Evolutionary conservation across 768 basidiomycete species (phyloP), one percentile per base, ranked within the genome.

Genomic region (Pleurotus cornucopiae): DNA sequence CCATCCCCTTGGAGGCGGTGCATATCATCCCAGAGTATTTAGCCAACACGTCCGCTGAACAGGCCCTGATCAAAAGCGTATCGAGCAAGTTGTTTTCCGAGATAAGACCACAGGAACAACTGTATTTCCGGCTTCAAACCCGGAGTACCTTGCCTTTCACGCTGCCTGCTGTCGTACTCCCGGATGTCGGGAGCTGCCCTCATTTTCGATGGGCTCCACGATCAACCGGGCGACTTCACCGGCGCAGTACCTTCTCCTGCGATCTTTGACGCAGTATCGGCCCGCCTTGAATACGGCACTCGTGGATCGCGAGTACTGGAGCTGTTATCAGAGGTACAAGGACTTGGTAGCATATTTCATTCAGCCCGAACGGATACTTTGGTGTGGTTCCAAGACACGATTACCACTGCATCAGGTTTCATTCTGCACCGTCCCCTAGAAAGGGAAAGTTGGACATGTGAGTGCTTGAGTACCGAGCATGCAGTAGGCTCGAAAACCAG

Each of bases 161-260:
- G 57, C 57, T n/a, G 41, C 57, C 25, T 54, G 57, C 53, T 53
- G 43, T 45, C 57, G 57, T 14, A 38, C n/a, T 51, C 57, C n/a
- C 21, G 52, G 18, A 37, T 54, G 57, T 58, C 57, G 37, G 57
- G 53, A 44, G 57, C 57, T 23, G 51, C 57, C 37, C 38, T 41
- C 40, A 23, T 43, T 49, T 14, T 53, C 16, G 41, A 43, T 23
- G 43, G 30, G 21, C 38, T 57, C 21, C 12, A 6, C 25, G 14
- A 49, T 14, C 2, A 2, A 14, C 14, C 16, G 14, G 13, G 21
- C 1, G 16, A 47, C 26, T 14, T 18, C 14, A 14, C 18, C 13
- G 30, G 30, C 30, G 30, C 30, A 30, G 26, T 47, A 12, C 21
- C 46, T 47, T 21, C 46, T 26, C 7, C 7, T 14, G 21, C 16